phyloP scores from a whole-genome alignment of 768 basidiomycete species.

The Suillus subalutaceus region DNA sequence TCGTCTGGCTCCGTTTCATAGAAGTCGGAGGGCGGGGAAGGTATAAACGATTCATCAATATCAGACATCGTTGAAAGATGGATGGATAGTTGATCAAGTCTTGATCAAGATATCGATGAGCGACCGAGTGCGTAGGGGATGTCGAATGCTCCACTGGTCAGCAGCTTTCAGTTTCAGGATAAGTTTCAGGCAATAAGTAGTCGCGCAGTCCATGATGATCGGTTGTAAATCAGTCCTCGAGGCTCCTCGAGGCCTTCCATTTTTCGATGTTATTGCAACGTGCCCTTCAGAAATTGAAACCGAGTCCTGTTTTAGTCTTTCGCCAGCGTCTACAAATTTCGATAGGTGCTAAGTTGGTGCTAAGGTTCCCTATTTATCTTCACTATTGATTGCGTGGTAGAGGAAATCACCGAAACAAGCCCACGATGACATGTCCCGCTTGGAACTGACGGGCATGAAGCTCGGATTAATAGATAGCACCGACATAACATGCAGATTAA shows the following conservation, averaged over 20 bases:
- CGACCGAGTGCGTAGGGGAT: neutral
- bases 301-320: conserved; percentile 2
- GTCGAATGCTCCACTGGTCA: neutral
- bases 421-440: neutral
- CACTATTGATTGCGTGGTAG: neutral
- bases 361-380: neutral
- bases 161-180: conserved; percentile 4
- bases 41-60: conserved; percentile 33
- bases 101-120: neutral
- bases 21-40: conserved; percentile 28
- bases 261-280: neutral
- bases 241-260: conserved; percentile 11
- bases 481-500: conserved; percentile 18
- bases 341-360: neutral
- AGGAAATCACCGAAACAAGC: neutral
- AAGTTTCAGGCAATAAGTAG: conserved; percentile 1
- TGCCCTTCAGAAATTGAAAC: neutral
- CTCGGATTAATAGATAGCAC: conserved; percentile 19
- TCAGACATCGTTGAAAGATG: conserved; percentile 27
- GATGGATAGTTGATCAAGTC: neutral
- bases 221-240: conserved; percentile 17
- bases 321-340: neutral
- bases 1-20: conserved; percentile 30
- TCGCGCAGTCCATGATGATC: conserved; percentile 12
- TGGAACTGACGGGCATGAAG: conserved; percentile 7